Evolutionary conservation across 2,329 filamentous ascomycete genomes (phyloP), one percentile per base, ranked within the genome.

Genomic region (Colletotrichum lindemuthianum): DNA sequence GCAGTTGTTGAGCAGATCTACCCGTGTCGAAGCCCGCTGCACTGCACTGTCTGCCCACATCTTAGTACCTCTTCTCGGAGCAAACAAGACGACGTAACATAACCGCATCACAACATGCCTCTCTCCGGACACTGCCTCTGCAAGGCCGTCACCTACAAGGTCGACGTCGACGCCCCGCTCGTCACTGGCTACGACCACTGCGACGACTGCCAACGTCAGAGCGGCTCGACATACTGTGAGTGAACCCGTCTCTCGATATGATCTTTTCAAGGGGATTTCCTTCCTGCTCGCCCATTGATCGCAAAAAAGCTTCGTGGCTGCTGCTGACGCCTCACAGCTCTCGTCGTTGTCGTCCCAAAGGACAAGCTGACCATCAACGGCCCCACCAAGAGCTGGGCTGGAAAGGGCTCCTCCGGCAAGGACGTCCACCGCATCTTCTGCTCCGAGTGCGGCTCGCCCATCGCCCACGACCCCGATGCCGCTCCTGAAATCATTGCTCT

Each of bases 181-280:
- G 47, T 85, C 75, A 86, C 85, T 55, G 88, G 84, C 68, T 90
- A 91, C 75, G 90, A 91, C 74, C 88, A 91, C 81, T 91, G 88
- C 72, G 88, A 91, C 73, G 88, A 90, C 78, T 91, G 88, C 83
- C 88, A 91, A 78, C 87, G 88, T 72, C 88, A 91, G 78, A 85
- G 78, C 54, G 88, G 88, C 68, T 90, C 87, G 15, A 90, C 88
- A 63, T 91, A 91, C 77, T 90, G 86, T 88, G 76, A 68, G 84
- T 73, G 51, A 53, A 16, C 45, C 37, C 49, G 44, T 24, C 24
- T 24, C 24, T 24, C 24, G 24, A 24, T 24, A 24, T 24, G 24
- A 24, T 24, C 24, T 24, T 24, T 24, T 4, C 24, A 24, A 24
- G 24, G 24, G 24, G 5, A 24, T 24, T 24, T 24, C 24, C 24